A percentile compares a stretch with the other conserved stretches of the same genome.
These are phyloP conservation scores for Phytophthora crassamura DNA, from an alignment of 352 stramenopile species.

Conservation along the genomic window DNA sequence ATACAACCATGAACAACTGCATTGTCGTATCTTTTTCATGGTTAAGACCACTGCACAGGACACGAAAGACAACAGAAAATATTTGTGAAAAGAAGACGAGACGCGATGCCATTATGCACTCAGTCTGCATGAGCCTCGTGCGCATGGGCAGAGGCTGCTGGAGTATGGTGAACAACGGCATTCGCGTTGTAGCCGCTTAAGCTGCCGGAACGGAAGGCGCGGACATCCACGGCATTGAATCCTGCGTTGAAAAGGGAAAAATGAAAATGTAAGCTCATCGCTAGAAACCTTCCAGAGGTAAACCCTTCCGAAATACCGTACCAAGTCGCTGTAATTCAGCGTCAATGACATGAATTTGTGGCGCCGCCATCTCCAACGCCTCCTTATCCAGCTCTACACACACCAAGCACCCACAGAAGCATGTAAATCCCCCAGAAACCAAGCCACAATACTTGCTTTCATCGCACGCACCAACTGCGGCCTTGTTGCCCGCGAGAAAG, in stretches of 20 bases:
- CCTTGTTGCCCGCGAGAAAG: constrained; percentile 75
- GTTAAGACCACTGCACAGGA: too few relatives aligned
- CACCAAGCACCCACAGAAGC: not conserved
- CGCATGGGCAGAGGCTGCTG: constrained; percentile 9
- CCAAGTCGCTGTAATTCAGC: constrained; percentile 48
- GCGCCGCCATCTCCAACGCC: constrained; percentile 33
- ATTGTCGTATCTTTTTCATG: too few relatives aligned
- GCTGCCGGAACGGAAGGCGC: constrained; percentile 65
- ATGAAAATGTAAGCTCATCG: not conserved
- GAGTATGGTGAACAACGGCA: constrained; percentile 36
- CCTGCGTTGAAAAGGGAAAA: constrained; percentile 37
- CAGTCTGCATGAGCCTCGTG: not conserved
- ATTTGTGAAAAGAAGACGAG: too few relatives aligned
- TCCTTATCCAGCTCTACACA: constrained; percentile 51
- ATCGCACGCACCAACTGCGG: constrained; percentile 58
- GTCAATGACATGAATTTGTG: constrained; percentile 41
- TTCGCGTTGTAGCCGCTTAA: constrained; percentile 64
- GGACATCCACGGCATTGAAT: constrained; percentile 59
- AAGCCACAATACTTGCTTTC: not conserved
- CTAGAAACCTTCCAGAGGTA: not conserved
- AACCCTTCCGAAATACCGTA: constrained; percentile 18
- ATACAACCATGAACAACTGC: too few relatives aligned
- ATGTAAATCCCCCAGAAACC: not conserved
- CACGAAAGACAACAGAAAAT: too few relatives aligned
- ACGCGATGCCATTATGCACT: not conserved